These are phyloP conservation scores for Dunaliella primolecta DNA, from an alignment of 139 green algal genomes.

Conservation along the genomic window DNA sequence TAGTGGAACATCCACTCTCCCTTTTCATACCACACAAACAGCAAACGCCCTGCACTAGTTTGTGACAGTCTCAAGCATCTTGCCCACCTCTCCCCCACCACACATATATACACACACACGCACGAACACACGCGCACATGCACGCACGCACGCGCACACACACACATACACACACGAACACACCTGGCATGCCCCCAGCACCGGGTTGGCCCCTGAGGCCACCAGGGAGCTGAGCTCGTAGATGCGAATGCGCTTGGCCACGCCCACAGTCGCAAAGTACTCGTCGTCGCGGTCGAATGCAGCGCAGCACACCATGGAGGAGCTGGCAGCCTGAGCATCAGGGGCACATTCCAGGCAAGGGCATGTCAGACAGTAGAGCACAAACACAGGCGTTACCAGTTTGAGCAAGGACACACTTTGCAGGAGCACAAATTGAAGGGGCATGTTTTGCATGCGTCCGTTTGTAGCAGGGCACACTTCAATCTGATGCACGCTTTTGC, in stretches of 20 bases:
- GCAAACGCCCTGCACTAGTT: no score
- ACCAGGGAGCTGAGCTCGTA: slow-evolving; percentile 58
- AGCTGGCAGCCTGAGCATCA: slow-evolving; percentile 5
- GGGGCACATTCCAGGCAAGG: no score
- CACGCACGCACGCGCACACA: slow-evolving; percentile 34
- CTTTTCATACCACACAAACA: no score
- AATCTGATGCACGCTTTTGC: no score
- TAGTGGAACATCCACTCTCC: no score
- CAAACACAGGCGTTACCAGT: no score
- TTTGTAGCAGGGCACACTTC: no score
- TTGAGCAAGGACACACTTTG: no score
- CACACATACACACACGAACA: slow-evolving; percentile 24
- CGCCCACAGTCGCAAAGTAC: slow-evolving; percentile 80
- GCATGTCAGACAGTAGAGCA: not conserved
- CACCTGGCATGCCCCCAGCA: not conserved
- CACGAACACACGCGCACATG: not conserved
- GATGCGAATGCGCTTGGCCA: slow-evolving; percentile 59
- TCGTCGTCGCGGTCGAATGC: slow-evolving; percentile 86
- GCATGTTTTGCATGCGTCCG: no score
- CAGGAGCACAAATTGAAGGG: no score
- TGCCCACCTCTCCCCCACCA: no score
- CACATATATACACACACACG: not conserved
- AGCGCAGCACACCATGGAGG: slow-evolving; percentile 72
- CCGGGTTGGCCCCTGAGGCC: slow-evolving; percentile 7
- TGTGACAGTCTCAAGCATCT: no score